phyloP scores from a whole-genome alignment of 192 early-diverging fungal species.

The Podila verticillata region DNA sequence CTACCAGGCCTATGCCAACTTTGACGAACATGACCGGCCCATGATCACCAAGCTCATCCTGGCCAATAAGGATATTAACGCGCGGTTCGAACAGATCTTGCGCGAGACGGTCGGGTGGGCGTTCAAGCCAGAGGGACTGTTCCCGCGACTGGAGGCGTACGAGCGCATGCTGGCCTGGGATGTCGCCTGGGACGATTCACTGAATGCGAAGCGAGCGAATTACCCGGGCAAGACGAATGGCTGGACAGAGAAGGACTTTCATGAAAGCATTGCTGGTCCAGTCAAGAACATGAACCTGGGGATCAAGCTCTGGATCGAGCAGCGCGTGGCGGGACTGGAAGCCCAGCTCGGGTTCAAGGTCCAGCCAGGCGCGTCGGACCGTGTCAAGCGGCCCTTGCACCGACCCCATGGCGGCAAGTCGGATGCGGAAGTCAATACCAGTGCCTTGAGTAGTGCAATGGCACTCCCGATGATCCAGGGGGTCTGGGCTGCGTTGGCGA shows the following conservation, averaged over 20 bases:
- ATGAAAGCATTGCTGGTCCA: neutral
- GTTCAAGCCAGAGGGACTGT: conserved; percentile 14
- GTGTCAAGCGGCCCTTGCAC: neutral
- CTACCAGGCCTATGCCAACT: conserved; percentile 20
- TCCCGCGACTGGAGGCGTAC: conserved; percentile 23
- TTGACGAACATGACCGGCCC: conserved; percentile 23
- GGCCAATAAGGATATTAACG: conserved; percentile 14
- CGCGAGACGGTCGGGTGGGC: conserved; percentile 22
- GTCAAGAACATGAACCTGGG: conserved; percentile 21
- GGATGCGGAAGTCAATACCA: neutral
- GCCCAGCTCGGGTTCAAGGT: conserved; percentile 8
- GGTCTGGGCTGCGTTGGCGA: neutral
- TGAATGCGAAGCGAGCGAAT: neutral
- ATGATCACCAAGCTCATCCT: conserved; percentile 28
- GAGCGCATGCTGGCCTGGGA: conserved; percentile 37
- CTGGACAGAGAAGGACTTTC: conserved; percentile 10
- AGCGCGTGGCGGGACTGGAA: neutral
- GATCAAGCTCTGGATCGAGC: conserved; percentile 5
- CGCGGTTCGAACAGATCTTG: conserved; percentile 33
- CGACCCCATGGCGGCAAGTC: conserved; percentile 1
- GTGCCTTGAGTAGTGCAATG: neutral
- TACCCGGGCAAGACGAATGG: neutral
- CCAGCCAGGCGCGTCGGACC: neutral
- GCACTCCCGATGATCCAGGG: neutral
- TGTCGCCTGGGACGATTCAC: conserved; percentile 28